Evolutionary conservation across 75 land plant species (phyloP), one percentile per base, ranked within the genome.

Genomic region (Cupressus sempervirens): DNA sequence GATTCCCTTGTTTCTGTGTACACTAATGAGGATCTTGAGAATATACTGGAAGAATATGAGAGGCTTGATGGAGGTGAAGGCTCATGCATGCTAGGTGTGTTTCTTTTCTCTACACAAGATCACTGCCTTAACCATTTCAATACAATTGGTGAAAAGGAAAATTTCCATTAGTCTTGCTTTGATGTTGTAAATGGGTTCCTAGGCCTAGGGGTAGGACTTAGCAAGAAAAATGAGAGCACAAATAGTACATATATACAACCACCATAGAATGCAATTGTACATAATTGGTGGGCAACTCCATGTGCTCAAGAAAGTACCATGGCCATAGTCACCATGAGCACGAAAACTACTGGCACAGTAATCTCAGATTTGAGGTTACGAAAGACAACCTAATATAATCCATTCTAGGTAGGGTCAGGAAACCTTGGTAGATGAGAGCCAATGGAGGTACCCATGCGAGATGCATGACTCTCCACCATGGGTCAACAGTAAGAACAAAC

Each of bases 171-270:
- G 82, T 84, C 79, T 82, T 93, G 91, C 87, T 84, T 94, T 65
- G 94, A 94, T 16, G 94, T 94, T 7, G 87, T 93, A 52, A 94
- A 94, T 92, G 92, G 88, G 7, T 70, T 94, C 38, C 0, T 84
- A 14, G 88, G 79, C 73, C 12, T 13, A 48, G 52, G 1, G 12
- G 52, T 83, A n/a, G 56, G 88, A 70, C 73, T 87, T 7, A n/a
- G 81, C 0, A 88, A 88, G 85, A 89, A 82, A 80, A 88, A 65
- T 45, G 89, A 90, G 80, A 52, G 62, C 14, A 89, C 84, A 58
- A 89, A 91, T 76, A 75, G 53, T 7, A 43, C 89, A 26, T 87
- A 91, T 12, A 82, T 85, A 14, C 89, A 87, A 76, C 88, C 86
- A 85, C 85, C 89, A 32, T 91, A 93, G 75, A 73, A 48, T 3